A percentile compares a stretch with the other conserved stretches of the same genome.
phyloP scores from a whole-genome alignment of 306 rosid species.

The Castanospermum australe region DNA sequence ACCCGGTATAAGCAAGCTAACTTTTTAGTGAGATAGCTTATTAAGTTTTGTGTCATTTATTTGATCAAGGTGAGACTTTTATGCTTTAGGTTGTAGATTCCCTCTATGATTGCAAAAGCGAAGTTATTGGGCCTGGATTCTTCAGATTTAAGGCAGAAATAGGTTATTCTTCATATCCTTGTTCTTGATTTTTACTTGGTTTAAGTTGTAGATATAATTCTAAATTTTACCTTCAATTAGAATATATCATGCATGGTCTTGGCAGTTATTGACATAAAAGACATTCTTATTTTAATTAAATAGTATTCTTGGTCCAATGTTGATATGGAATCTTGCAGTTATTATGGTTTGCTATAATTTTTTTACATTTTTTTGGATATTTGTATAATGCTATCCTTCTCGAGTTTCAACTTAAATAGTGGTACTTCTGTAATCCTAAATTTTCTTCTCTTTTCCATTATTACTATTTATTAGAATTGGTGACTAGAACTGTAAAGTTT shows the following conservation, averaged over 20 bases:
- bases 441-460: not conserved
- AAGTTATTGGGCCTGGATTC: slow-evolving; percentile 99
- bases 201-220: slow-evolving; percentile 1
- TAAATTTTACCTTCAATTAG: not conserved
- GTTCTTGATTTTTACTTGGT: slow-evolving; percentile 10
- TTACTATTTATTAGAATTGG: not conserved
- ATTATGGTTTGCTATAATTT: not conserved
- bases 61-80: slow-evolving; percentile 30
- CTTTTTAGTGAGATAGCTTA: slow-evolving; percentile 1
- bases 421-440: not conserved
- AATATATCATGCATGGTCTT: slow-evolving; percentile 3
- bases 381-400: not conserved
- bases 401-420: not conserved
- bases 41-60: not conserved
- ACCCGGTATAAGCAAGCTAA: slow-evolving; percentile 61
- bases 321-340: not conserved
- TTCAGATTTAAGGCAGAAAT: slow-evolving; percentile 97
- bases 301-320: not conserved
- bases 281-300: not conserved
- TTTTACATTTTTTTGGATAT: not conserved
- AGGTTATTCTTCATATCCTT: slow-evolving; percentile 50
- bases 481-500: not conserved
- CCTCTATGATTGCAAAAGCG: slow-evolving; percentile 95
- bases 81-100: slow-evolving; percentile 83
- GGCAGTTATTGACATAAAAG: not conserved